Conservation (phyloP, 2,329 filamentous ascomycete species). For the Didymella glomerata region DNA sequence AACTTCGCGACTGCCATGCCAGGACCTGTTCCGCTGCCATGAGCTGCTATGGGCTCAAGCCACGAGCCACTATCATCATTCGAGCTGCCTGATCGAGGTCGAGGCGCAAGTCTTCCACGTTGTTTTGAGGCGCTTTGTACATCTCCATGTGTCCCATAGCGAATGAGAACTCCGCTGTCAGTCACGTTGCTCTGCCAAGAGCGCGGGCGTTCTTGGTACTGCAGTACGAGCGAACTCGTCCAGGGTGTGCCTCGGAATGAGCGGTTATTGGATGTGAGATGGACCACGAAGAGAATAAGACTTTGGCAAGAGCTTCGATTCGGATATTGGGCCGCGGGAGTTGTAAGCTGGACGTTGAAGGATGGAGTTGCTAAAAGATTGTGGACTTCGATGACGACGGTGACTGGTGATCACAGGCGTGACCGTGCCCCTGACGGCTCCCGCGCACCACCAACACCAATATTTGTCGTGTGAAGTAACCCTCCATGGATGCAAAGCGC, state of each 20-base stretch:
- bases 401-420: neutral
- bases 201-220: slow-evolving; percentile 27
- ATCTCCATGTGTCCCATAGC: slow-evolving; percentile 21
- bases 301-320: slow-evolving; percentile 17
- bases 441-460: neutral
- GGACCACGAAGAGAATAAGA: slow-evolving; percentile 4
- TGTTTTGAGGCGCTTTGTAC: slow-evolving; percentile 15
- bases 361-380: neutral
- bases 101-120: slow-evolving; percentile 26
- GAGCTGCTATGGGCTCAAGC: slow-evolving; percentile 27
- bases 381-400: neutral
- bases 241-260: slow-evolving; percentile 19
- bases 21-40: slow-evolving; percentile 21
- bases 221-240: slow-evolving; percentile 14
- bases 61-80: slow-evolving; percentile 34
- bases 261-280: slow-evolving; percentile 1
- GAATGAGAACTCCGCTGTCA: slow-evolving; percentile 10
- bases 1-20: slow-evolving; percentile 31
- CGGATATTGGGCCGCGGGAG: slow-evolving; percentile 13
- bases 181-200: neutral
- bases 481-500: neutral
- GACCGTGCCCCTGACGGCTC: neutral
- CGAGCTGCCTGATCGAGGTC: slow-evolving; percentile 40
- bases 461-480: neutral
- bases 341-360: neutral